These are phyloP conservation scores for Striga asiatica DNA, from an alignment of 257 asterid genomes.

Conservation along the genomic window DNA sequence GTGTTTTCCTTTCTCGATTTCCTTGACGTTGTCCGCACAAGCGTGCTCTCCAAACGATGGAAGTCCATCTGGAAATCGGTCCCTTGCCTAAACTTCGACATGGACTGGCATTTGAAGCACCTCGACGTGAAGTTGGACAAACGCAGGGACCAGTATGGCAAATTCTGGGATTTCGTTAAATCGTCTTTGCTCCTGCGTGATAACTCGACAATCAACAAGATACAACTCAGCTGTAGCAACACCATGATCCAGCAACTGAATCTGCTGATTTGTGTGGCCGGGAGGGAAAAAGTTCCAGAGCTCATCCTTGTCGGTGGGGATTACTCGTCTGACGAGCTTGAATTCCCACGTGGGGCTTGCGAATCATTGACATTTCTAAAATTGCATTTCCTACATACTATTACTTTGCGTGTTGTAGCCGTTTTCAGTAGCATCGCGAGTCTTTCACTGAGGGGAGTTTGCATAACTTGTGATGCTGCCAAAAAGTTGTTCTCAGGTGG, in stretches of 20 bases:
- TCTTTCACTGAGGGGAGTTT: constrained; percentile 14
- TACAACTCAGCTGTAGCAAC: not conserved
- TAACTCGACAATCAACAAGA: constrained; percentile 7
- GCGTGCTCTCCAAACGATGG: constrained; percentile 21
- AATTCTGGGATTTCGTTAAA: constrained; percentile 21
- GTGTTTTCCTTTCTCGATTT: constrained; percentile 13
- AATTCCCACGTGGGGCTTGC: constrained; percentile 16
- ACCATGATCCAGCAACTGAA: constrained; percentile 10
- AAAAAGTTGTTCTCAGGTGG: constrained; percentile 15
- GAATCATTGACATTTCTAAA: constrained; percentile 11
- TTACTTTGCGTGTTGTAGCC: constrained; percentile 1
- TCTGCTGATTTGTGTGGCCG: constrained; percentile 11
- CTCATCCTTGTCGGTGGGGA: constrained; percentile 17
- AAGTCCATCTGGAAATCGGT: constrained; percentile 12
- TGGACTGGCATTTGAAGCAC: constrained; percentile 12
- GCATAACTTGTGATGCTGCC: constrained; percentile 9
- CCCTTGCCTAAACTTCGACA: constrained; percentile 17
- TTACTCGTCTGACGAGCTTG: not conserved
- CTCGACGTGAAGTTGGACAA: not conserved
- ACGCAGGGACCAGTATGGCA: not conserved
- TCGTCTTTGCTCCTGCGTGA: constrained; percentile 12
- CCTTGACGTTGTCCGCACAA: constrained; percentile 15
- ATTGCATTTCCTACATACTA: not conserved
- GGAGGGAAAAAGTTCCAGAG: constrained; percentile 12
- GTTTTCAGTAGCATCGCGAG: constrained; percentile 6